These are phyloP conservation scores for Lactifluus echinatus DNA, from an alignment of 768 basidiomycete species.

Conservation along the genomic window DNA sequence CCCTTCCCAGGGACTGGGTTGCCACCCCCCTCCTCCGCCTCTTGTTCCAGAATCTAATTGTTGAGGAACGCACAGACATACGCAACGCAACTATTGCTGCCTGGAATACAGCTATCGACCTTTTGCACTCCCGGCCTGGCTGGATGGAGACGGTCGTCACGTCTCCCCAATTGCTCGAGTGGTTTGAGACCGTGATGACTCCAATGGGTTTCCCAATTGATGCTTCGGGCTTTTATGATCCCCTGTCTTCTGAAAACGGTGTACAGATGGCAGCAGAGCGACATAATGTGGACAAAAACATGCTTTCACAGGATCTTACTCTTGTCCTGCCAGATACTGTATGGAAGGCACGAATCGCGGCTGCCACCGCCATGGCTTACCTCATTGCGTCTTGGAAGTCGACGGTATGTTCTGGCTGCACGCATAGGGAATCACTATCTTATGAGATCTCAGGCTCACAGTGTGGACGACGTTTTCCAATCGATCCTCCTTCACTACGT, in stretches of 20 bases:
- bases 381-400: slow-evolving; percentile 60
- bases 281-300: slow-evolving; percentile 95
- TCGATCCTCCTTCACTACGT: slow-evolving; percentile 73
- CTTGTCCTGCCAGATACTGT: slow-evolving; percentile 70
- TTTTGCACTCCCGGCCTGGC: slow-evolving; percentile 38
- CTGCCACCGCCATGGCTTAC: slow-evolving; percentile 68
- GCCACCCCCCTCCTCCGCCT: slow-evolving; percentile 66
- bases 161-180: slow-evolving; percentile 60
- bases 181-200: slow-evolving; percentile 85
- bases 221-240: slow-evolving; percentile 55
- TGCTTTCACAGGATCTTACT: slow-evolving; percentile 84
- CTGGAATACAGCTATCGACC: slow-evolving; percentile 63
- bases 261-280: slow-evolving; percentile 44
- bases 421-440: background rate
- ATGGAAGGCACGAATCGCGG: slow-evolving; percentile 69
- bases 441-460: slow-evolving; percentile 25
- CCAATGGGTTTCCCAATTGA: slow-evolving; percentile 80
- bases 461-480: slow-evolving; percentile 58
- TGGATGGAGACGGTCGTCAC: slow-evolving; percentile 46
- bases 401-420: slow-evolving; percentile 34
- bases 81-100: slow-evolving; percentile 61
- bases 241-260: slow-evolving; percentile 41
- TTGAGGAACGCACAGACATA: slow-evolving; percentile 84
- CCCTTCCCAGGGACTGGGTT: slow-evolving; percentile 77
- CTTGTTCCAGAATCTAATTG: slow-evolving; percentile 87